Evolutionary conservation across 2,329 filamentous ascomycete species (phyloP).

Genomic region (Incumbomyces lentus): DNA sequence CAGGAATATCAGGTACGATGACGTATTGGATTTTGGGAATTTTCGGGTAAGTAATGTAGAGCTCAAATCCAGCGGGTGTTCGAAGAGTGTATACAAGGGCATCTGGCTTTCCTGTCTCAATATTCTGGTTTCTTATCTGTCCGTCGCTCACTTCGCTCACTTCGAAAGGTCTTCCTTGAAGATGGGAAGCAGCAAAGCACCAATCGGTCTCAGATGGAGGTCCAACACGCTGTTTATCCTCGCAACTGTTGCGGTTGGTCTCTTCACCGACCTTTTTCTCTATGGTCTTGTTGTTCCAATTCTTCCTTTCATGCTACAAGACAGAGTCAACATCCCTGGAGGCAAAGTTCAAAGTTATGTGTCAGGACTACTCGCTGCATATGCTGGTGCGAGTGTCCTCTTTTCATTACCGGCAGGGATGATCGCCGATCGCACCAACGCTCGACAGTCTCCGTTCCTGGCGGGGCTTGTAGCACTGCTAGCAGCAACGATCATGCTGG

Average conservation of each 20-base stretch:
- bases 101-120: too few species aligned
- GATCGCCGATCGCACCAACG: conserved; percentile 43
- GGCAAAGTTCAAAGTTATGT: conserved; percentile 42
- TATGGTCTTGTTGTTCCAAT: conserved; percentile 51
- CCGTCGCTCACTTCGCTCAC: too few species aligned
- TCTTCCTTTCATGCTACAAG: conserved; percentile 46
- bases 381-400: conserved; percentile 43
- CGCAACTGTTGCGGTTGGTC: conserved; percentile 35
- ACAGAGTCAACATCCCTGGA: conserved; percentile 40
- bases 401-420: conserved; percentile 43
- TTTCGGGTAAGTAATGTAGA: too few species aligned
- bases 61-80: too few species aligned
- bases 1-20: too few species aligned
- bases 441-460: conserved; percentile 49
- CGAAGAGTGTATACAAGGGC: too few species aligned
- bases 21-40: too few species aligned
- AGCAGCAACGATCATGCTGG: conserved; percentile 46
- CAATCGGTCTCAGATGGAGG: conserved; percentile 38
- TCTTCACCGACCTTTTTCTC: conserved; percentile 43
- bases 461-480: conserved; percentile 43
- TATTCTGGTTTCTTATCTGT: too few species aligned
- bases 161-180: too few species aligned
- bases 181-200: conserved; percentile 11
- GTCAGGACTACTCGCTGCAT: conserved; percentile 44
- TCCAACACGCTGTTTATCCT: conserved; percentile 51